These are phyloP conservation scores for Stagonosporopsis chrysanthemi DNA, from an alignment of 2,329 filamentous ascomycete species.

Conservation along the genomic window DNA sequence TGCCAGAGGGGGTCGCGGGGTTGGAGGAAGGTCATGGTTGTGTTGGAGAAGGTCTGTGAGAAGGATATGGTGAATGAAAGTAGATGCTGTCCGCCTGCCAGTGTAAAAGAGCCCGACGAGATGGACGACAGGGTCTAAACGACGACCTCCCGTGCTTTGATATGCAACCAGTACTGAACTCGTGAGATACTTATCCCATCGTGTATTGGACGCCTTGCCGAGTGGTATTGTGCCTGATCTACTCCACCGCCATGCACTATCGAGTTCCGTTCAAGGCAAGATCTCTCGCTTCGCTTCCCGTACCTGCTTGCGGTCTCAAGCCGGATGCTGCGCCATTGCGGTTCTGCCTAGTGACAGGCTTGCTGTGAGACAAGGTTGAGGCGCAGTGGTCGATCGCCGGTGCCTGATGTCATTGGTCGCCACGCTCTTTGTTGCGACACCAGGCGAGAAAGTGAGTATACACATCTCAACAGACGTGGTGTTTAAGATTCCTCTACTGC, in stretches of 20 bases:
- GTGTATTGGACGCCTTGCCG: constrained; percentile 2
- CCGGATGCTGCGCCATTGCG: not conserved
- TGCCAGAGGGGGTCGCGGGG: constrained; percentile 7
- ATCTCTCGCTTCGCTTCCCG: not conserved
- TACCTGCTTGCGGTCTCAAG: not conserved
- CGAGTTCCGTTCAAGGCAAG: not conserved
- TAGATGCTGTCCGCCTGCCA: not conserved
- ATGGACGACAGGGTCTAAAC: not conserved
- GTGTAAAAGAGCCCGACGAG: not conserved
- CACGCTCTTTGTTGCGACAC: constrained; percentile 1
- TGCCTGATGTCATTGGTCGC: constrained; percentile 6
- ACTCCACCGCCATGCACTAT: not conserved
- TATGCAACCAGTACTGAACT: not conserved
- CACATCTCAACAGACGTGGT: not conserved
- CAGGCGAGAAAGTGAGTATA: not conserved
- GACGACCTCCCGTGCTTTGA: not conserved
- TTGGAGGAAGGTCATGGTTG: not conserved
- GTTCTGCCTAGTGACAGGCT: constrained; percentile 3
- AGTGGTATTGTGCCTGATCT: not conserved
- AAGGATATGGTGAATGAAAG: not conserved
- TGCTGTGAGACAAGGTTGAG: not conserved
- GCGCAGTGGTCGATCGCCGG: constrained; percentile 3
- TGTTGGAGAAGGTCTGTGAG: not conserved
- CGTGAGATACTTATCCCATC: not conserved
- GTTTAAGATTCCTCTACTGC: not conserved